Evolutionary conservation across 163 green algal genomes (phyloP).

Genomic region (Trebouxiophyceae sp.): DNA sequence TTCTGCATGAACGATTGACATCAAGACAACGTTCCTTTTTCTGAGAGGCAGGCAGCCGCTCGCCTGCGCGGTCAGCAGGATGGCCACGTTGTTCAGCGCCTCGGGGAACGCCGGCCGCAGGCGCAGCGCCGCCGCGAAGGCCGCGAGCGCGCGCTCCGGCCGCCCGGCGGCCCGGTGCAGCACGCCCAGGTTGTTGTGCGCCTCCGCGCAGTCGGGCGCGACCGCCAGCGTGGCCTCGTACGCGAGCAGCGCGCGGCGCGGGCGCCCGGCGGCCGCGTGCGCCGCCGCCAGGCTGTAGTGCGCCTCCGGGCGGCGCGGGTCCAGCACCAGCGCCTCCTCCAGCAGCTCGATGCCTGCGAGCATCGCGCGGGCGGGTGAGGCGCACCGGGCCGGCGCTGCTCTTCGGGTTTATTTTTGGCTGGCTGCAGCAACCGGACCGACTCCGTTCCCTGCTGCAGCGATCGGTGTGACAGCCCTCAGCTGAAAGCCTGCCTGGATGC

Average conservation of each 20-base stretch:
- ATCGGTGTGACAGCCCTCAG: too few species aligned
- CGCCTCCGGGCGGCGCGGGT: constrained; percentile 59
- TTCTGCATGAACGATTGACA: not conserved
- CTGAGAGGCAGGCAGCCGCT: too few species aligned
- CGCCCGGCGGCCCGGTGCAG: constrained; percentile 67
- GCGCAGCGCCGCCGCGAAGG: constrained; percentile 36
- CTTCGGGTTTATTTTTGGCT: too few species aligned
- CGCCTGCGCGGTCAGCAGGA: constrained; percentile 63
- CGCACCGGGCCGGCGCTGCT: too few species aligned
- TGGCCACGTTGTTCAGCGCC: constrained; percentile 75
- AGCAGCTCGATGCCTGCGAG: constrained; percentile 56
- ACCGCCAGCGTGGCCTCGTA: constrained; percentile 10
- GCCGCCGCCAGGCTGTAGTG: constrained; percentile 94
- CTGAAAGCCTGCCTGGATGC: too few species aligned
- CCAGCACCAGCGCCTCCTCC: constrained; percentile 69
- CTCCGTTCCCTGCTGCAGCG: too few species aligned
- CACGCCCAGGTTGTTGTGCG: constrained; percentile 94
- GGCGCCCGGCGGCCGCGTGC: constrained; percentile 57
- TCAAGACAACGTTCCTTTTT: too few species aligned
- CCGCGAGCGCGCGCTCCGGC: constrained; percentile 33
- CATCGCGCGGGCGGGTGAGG: too few species aligned
- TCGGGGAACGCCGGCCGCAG: constrained; percentile 36
- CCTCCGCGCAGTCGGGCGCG: constrained; percentile 78
- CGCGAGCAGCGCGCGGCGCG: constrained; percentile 46
- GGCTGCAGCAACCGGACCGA: too few species aligned